phyloP scores from a whole-genome alignment of 2,329 filamentous ascomycete species.

The Penicillium sp. region DNA sequence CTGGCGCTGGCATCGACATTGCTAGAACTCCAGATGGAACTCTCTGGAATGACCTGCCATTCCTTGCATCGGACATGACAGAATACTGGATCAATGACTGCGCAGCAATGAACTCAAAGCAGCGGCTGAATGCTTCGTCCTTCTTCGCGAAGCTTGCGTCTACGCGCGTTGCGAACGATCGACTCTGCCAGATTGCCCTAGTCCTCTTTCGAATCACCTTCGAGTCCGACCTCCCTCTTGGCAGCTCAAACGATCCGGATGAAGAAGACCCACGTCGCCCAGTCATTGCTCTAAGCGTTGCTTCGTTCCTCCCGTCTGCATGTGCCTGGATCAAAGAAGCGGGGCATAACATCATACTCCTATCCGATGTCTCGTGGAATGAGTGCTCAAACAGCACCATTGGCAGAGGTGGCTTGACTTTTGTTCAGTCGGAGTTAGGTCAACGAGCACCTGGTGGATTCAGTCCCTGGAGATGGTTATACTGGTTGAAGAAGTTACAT shows the following conservation, averaged over 20 bases:
- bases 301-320: slow-evolving; percentile 15
- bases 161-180: slow-evolving; percentile 15
- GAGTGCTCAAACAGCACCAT: slow-evolving; percentile 16
- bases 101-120: slow-evolving; percentile 10
- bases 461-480: slow-evolving; percentile 22
- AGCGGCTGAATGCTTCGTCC: slow-evolving; percentile 16
- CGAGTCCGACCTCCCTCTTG: slow-evolving; percentile 11
- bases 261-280: slow-evolving; percentile 10
- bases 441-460: slow-evolving; percentile 19
- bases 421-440: slow-evolving; percentile 19
- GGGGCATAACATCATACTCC: slow-evolving; percentile 13
- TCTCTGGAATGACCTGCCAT: slow-evolving; percentile 22
- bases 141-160: slow-evolving; percentile 23
- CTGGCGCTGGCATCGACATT: slow-evolving; percentile 17
- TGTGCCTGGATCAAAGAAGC: slow-evolving; percentile 14
- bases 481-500: slow-evolving; percentile 23
- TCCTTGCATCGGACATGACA: slow-evolving; percentile 19
- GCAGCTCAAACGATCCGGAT: slow-evolving; percentile 10
- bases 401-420: slow-evolving; percentile 11
- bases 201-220: slow-evolving; percentile 14
- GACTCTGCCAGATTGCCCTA: slow-evolving; percentile 17
- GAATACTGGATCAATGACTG: slow-evolving; percentile 15
- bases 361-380: slow-evolving; percentile 19
- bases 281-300: slow-evolving; percentile 6
- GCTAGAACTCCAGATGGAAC: slow-evolving; percentile 20